A percentile compares a stretch with the other conserved stretches of the same genome.
Conservation (phyloP, 176 grass and related monocot species). For the Saccharum spontaneum region DNA sequence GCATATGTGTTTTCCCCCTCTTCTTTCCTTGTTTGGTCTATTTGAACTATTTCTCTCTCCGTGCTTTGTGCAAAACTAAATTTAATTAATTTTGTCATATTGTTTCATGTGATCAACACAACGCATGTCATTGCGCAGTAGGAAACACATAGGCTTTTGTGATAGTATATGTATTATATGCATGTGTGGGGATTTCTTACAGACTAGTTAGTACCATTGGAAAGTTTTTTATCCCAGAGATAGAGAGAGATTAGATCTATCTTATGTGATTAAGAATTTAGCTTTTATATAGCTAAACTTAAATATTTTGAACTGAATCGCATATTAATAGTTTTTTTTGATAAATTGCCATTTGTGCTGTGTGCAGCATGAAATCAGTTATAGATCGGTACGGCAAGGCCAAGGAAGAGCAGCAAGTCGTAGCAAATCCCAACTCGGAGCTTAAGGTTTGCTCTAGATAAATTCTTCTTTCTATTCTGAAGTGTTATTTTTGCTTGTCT, state of each 20-base stretch:
- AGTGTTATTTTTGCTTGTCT: neutral
- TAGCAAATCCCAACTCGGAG: conserved; percentile 47
- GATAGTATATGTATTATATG: neutral
- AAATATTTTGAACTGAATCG: neutral
- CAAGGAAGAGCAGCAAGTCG: conserved; percentile 51
- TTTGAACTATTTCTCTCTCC: conserved; percentile 7
- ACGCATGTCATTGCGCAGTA: conserved; percentile 21
- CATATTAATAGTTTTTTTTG: neutral
- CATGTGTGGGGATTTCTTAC: conserved; percentile 8
- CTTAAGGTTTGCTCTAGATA: conserved; percentile 47
- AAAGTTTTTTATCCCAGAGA: neutral
- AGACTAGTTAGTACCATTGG: neutral
- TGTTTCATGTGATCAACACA: conserved; percentile 22
- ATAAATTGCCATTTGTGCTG: neutral
- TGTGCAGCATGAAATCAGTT: conserved; percentile 64
- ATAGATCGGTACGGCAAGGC: conserved; percentile 60
- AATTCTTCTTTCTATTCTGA: neutral
- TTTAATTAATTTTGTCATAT: conserved; percentile 12
- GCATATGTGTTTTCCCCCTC: neutral
- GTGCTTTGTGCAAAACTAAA: neutral
- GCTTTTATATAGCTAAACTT: neutral
- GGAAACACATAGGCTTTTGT: conserved; percentile 34
- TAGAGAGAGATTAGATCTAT: conserved; percentile 1
- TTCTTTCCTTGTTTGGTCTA: neutral
- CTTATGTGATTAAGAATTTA: conserved; percentile 9